Percentiles rank a stretch among this genome's conserved stretches.
Conservation (phyloP, 2,329 filamentous ascomycete genomes). For the Aspergillus piperis region DNA sequence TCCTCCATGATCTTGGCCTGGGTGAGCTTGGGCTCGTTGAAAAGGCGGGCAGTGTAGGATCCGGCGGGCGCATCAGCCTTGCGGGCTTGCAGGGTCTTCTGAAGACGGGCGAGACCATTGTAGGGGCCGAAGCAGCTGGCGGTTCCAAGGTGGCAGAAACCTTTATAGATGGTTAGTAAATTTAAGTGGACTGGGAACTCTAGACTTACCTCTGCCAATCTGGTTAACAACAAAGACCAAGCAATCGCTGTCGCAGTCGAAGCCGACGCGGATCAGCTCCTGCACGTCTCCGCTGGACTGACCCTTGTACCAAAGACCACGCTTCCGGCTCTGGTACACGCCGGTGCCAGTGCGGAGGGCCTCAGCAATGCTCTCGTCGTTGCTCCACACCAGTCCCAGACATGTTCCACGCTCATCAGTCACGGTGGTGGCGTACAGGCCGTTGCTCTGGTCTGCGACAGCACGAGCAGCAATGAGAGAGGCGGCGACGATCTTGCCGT, state of each 20-base stretch:
- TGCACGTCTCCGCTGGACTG: constrained; percentile 93
- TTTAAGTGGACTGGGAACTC: too few species aligned
- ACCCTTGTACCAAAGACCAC: constrained; percentile 95
- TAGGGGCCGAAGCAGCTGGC: constrained; percentile 90
- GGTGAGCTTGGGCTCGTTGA: constrained; percentile 85
- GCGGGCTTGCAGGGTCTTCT: constrained; percentile 80
- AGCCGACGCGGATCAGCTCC: constrained; percentile 76
- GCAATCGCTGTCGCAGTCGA: constrained; percentile 94
- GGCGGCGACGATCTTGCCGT: constrained; percentile 64
- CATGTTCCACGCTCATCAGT: constrained; percentile 83
- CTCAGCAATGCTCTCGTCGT: constrained; percentile 83
- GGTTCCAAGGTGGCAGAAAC: constrained; percentile 92
- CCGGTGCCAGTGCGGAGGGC: constrained; percentile 78
- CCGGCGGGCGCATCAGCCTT: constrained; percentile 81
- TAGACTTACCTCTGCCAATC: constrained; percentile 66
- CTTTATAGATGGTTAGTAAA: constrained; percentile 30
- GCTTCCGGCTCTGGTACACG: constrained; percentile 94
- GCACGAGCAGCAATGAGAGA: constrained; percentile 74
- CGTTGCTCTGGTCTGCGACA: constrained; percentile 78
- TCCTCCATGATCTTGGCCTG: constrained; percentile 98
- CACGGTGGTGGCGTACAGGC: constrained; percentile 85
- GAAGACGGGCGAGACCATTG: constrained; percentile 76
- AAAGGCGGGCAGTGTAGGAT: constrained; percentile 91
- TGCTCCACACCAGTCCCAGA: constrained; percentile 91
- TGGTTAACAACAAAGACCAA: constrained; percentile 87